Evolutionary conservation across 257 asterid genomes (phyloP), one percentile per base, ranked within the genome.

Genomic region (Eustoma russellianum): DNA sequence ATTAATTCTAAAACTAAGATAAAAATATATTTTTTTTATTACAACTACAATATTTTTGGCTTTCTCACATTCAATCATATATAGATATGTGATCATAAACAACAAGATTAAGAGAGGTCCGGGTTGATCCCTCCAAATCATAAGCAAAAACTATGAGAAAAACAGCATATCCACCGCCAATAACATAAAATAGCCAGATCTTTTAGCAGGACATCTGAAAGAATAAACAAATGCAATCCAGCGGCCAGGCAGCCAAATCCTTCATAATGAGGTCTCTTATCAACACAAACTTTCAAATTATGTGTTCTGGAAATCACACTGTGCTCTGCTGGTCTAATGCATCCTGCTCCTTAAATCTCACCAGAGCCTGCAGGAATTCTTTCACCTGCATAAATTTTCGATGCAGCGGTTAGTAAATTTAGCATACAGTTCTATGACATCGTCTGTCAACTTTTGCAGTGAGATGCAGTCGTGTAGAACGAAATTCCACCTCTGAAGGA

Each of bases 401-500:
- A 24, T 24, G 30, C 30, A 4, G 2, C 30, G 33, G 34, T 34
- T 38, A 12, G 17, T 33, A 46, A 33, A 3, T 11, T 2, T 30
- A 58, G 40, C 55, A 44, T 11, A 11, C 43, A 11, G 43, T 38
- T 38, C 7, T 38, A 11, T 47, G 40, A 34, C 16, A 38, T 10
- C 19, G 28, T 13, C 9, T 0, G 33, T 46, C 7, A 50, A 47
- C 34, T 2, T 38, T 38, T 8, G 43, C 2, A 12, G 34, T 5
- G 2, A 43, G 11, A 48, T 15, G 19, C 0, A 11, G 35, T n/a
- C 8, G 34, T 14, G 15, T 3, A 16, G 33, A 46, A n/a, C 60
- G 18, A 45, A 33, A 53, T 17, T 53, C 73, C 30, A 90, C 98
- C 89, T 91, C 95, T 13, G 78, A 78, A 68, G 98, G 66, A 69